phyloP scores from a whole-genome alignment of 2,329 filamentous ascomycete genomes.

The Magnaporthiopsis rhizophila region DNA sequence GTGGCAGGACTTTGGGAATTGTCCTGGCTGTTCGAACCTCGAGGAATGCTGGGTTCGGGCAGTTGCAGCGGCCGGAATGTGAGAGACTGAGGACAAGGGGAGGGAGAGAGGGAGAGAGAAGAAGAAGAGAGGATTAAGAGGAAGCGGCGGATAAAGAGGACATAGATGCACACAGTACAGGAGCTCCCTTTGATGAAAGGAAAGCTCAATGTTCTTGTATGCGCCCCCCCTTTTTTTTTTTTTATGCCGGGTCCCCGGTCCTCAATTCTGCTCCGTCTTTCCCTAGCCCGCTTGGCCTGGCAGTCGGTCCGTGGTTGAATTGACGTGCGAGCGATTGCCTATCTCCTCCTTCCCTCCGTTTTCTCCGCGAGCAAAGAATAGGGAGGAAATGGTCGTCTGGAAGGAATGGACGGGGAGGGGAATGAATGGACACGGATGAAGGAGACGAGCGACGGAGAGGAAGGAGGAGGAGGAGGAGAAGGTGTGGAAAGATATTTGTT shows the following conservation, averaged over 20 bases:
- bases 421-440: conserved; percentile 45
- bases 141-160: conserved; percentile 3
- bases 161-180: conserved; percentile 1
- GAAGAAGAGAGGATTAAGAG: conserved; percentile 4
- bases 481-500: conserved; percentile 33
- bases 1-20: not conserved
- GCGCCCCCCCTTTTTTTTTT: conserved; percentile 16
- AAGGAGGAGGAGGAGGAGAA: conserved; percentile 26
- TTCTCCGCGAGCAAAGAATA: conserved; percentile 18
- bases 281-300: conserved; percentile 10
- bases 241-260: conserved; percentile 13
- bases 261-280: too few species aligned
- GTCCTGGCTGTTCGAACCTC: conserved; percentile 2
- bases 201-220: not conserved
- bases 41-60: conserved; percentile 1
- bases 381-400: conserved; percentile 25
- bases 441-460: conserved; percentile 22
- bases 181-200: not conserved
- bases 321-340: conserved; percentile 19
- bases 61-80: not conserved
- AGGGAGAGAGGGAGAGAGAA: conserved; percentile 6
- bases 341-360: conserved; percentile 26
- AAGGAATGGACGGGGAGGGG: conserved; percentile 41
- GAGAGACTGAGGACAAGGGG: conserved; percentile 8
- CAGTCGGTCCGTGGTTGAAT: conserved; percentile 7